Percentiles rank a stretch among this genome's conserved stretches.
Conservation (phyloP, 2,329 filamentous ascomycete species). For the Xenoacremonium recifei region DNA sequence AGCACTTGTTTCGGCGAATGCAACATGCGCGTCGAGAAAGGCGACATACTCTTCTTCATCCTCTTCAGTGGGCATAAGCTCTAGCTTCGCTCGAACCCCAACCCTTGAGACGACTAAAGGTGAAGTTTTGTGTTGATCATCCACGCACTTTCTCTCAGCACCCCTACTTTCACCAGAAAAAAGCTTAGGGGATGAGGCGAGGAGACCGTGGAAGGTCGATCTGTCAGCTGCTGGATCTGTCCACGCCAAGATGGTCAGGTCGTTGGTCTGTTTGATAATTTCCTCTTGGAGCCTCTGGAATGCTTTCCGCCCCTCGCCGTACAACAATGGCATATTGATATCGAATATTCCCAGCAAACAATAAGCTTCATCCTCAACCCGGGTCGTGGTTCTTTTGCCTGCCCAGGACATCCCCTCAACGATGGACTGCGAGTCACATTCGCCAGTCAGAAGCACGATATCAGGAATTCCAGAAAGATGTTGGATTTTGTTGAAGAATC, state of each 20-base stretch:
- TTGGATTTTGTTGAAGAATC: not conserved
- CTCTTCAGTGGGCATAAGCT: not conserved
- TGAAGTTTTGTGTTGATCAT: not conserved
- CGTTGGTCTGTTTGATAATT: not conserved
- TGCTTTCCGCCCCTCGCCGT: not conserved
- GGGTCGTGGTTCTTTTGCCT: not conserved
- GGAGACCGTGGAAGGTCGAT: not conserved
- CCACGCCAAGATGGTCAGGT: not conserved
- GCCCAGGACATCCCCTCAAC: not conserved
- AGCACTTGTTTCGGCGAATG: no score
- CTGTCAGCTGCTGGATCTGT: not conserved
- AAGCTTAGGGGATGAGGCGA: not conserved
- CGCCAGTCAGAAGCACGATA: not conserved
- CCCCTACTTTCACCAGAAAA: not conserved
- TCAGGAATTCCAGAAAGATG: not conserved
- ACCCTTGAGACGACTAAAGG: not conserved
- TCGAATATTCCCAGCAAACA: not conserved
- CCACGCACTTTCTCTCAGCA: not conserved
- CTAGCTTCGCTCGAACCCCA: not conserved
- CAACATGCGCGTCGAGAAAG: no score
- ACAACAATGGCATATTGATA: not conserved
- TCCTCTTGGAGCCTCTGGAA: not conserved
- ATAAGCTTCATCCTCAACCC: not conserved
- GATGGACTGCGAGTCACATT: not conserved
- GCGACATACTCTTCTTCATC: not conserved